These are phyloP conservation scores for Lactuca sativa DNA, from an alignment of 129 eudicot species.

Conservation along the genomic window DNA sequence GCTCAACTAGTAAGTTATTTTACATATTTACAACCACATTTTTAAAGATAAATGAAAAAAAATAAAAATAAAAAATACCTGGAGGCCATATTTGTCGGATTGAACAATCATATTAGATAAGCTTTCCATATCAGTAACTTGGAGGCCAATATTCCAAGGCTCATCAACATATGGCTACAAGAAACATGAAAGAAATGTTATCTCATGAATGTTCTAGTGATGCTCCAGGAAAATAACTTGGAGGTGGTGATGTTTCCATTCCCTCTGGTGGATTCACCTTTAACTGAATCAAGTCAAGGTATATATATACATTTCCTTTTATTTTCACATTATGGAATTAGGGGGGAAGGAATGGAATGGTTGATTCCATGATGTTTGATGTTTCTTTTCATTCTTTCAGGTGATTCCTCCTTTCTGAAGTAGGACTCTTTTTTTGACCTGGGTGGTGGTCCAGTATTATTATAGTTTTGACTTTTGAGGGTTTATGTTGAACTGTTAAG, in stretches of 20 bases:
- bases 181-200: constrained; percentile 16
- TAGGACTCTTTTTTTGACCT: no score
- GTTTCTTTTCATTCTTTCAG: neutral
- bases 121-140: no score
- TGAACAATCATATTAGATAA: no score
- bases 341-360: no score
- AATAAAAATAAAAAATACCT: no score
- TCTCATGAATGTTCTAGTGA: no score
- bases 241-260: constrained; percentile 55
- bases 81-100: no score
- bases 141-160: constrained; percentile 26
- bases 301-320: no score
- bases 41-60: no score
- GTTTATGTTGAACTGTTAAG: constrained; percentile 9
- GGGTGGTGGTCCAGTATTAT: constrained; percentile 1
- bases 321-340: no score
- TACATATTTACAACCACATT: neutral
- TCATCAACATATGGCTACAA: constrained; percentile 80
- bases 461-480: constrained; percentile 22
- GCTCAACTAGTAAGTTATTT: neutral
- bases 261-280: constrained; percentile 83
- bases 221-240: no score
- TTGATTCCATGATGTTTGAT: no score
- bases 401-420: neutral
- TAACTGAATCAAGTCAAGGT: constrained; percentile 37